A percentile compares a stretch with the other conserved stretches of the same genome.
phyloP scores from a whole-genome alignment of 768 basidiomycete species.

The Suillus sp. region DNA sequence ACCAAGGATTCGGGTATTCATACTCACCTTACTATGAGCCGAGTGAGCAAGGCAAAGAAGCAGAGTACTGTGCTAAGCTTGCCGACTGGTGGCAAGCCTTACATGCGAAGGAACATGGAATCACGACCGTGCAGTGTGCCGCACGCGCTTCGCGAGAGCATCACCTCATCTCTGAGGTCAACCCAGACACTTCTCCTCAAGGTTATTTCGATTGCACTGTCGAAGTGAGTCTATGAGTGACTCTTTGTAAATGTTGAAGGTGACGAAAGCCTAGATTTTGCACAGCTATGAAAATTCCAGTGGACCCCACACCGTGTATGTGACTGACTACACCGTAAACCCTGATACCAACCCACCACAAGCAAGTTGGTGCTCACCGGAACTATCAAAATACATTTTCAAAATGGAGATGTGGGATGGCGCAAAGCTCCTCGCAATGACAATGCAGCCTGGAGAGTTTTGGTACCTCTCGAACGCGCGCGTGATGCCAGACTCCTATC shows the following conservation, averaged over 20 bases:
- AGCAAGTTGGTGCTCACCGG: conserved; percentile 49
- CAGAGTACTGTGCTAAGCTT: conserved; percentile 45
- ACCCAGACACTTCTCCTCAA: conserved; percentile 43
- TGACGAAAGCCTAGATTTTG: conserved; percentile 44
- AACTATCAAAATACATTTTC: conserved; percentile 47
- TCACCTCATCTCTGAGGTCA: conserved; percentile 51
- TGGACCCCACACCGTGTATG: conserved; percentile 50
- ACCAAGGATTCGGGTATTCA: conserved; percentile 38
- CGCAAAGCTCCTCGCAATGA: conserved; percentile 43
- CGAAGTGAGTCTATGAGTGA: conserved; percentile 44
- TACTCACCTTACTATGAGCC: conserved; percentile 51
- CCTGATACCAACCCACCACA: conserved; percentile 33
- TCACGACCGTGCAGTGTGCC: conserved; percentile 19
- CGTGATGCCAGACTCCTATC: conserved; percentile 40
- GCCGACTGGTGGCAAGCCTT: conserved; percentile 54
- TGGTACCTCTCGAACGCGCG: conserved; percentile 57
- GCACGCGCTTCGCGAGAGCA: conserved; percentile 37
- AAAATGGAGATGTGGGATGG: conserved; percentile 62
- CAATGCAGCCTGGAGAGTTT: conserved; percentile 51
- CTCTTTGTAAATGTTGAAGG: background rate
- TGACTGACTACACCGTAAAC: conserved; percentile 67
- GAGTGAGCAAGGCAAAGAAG: conserved; percentile 35
- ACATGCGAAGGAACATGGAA: conserved; percentile 24
- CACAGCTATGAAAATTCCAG: conserved; percentile 42
- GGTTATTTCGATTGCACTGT: conserved; percentile 67